Evolutionary conservation across 306 rosid genomes (phyloP).

Genomic region (Chamaecrista fasciculata): DNA sequence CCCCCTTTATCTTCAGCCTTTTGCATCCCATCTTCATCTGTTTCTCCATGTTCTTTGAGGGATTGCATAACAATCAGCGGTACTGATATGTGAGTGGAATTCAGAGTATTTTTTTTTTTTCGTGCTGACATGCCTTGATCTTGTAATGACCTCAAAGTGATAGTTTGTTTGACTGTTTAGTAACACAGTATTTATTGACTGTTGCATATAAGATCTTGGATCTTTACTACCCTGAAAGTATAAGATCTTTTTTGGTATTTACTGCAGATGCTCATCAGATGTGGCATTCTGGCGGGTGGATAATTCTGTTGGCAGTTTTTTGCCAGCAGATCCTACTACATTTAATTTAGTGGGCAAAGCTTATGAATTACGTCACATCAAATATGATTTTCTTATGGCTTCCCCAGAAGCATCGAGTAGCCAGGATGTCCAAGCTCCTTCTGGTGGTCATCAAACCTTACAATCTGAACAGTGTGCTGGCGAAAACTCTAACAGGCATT

Average conservation of each 20-base stretch:
- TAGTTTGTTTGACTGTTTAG: constrained; percentile 9
- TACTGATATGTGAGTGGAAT: constrained; percentile 56
- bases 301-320: constrained; percentile 85
- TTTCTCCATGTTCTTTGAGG: constrained; percentile 73
- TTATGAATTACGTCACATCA: constrained; percentile 68
- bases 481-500: constrained; percentile 56
- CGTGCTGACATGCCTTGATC: neutral
- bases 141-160: constrained; percentile 8
- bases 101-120: neutral
- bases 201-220: constrained; percentile 12
- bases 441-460: constrained; percentile 35
- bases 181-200: neutral
- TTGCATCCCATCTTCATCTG: constrained; percentile 73
- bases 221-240: constrained; percentile 5
- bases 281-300: constrained; percentile 89
- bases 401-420: constrained; percentile 34
- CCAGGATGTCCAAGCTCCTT: constrained; percentile 39
- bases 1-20: constrained; percentile 77
- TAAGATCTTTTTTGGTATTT: constrained; percentile 17
- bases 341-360: constrained; percentile 55
- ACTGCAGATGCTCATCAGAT: constrained; percentile 54
- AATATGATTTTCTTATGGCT: constrained; percentile 65
- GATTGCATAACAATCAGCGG: constrained; percentile 68
- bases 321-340: constrained; percentile 69
- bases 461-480: constrained; percentile 45